Base-by-base conservation (phyloP, 371 early-diverging fungal species). In the Apophysomyces elegans region DNA sequence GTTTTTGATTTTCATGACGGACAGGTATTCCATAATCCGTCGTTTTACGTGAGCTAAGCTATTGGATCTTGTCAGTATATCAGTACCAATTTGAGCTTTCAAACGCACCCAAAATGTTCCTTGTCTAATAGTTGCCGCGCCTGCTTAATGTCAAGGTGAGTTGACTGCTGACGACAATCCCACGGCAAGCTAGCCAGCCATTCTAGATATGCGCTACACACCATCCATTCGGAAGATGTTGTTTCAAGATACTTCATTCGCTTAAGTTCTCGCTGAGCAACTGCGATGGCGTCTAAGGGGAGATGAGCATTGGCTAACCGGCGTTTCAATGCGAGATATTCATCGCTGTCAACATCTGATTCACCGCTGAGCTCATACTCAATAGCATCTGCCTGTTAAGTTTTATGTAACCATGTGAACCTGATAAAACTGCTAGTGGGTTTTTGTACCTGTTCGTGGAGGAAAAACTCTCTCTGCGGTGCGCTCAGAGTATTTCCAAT, bases 381-480 rank as follows among this genome's bases (percentile, higher is more conserved):
- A 68, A 95, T 93, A 4, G 93, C 93, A 44, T 89, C 89, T 58
- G 93, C 77, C 87, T 93, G 37, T 41, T 8, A 41, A 13, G 5
- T 41, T 8, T 11, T 13, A 61, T n/a, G 46, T 41, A 39, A 63
- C 65, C 8, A 67, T 50, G 54, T 50, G 21, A 50, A 21, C 11
- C 11, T 54, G 56, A 11, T 18, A 36, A 32, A 35, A 56, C 14
- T 38, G 46, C 44, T 62, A 26, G 32, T 26, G 32, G 32, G 12
- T 38, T 12, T 26, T 38, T 37, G 58, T 67, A 87, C 90, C 85
- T 92, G 95, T 74, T 94, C 90, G n/a, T 92, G 85, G 62, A 94
- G 80, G 70, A 91, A 89, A 64, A 88, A 92, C 75, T 95, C 95
- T 37, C 92, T 81, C 65, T 93, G 93, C 74, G 91, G 90, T 73